These are phyloP conservation scores for Peniophora sp. DNA, from an alignment of 1,284 basidiomycete genomes.

Conservation along the genomic window DNA sequence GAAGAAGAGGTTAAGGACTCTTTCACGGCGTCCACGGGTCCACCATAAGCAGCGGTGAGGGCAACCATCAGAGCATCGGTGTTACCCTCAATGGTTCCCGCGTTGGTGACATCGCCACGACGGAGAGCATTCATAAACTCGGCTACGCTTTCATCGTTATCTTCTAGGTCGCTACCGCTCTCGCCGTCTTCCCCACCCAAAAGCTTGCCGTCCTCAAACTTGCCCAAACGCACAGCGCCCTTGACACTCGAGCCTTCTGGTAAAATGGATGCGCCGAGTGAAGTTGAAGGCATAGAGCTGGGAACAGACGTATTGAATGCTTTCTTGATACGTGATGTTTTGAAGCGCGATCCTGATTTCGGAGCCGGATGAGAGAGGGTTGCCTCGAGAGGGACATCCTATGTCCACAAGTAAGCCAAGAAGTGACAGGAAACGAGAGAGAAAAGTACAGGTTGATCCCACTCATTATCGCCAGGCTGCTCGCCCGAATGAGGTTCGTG, in stretches of 20 bases:
- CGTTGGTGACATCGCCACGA: conserved; percentile 50
- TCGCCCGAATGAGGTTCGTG: conserved; percentile 22
- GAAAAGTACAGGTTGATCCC: conserved; percentile 37
- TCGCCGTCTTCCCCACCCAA: conserved; percentile 47
- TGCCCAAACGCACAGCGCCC: conserved; percentile 52
- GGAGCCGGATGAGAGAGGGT: conserved; percentile 26
- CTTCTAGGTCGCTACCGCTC: conserved; percentile 48
- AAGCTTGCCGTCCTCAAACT: conserved; percentile 47
- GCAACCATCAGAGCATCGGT: conserved; percentile 10
- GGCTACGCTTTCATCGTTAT: conserved; percentile 34
- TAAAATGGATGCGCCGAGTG: conserved; percentile 39
- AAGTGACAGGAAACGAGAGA: conserved; percentile 13
- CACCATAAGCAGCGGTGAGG: conserved; percentile 8
- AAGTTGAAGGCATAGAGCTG: conserved; percentile 23
- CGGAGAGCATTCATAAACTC: conserved; percentile 50
- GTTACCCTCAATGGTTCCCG: conserved; percentile 32
- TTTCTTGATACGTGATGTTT: conserved; percentile 39
- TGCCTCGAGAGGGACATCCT: conserved; percentile 35
- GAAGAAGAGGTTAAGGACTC: background rate
- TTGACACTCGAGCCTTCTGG: conserved; percentile 48
- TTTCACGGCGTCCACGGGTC: background rate
- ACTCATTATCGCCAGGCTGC: conserved; percentile 21
- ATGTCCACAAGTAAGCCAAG: too few relatives aligned
- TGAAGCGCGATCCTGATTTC: conserved; percentile 58
- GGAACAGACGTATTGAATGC: conserved; percentile 27